Percentiles rank a stretch among this genome's conserved stretches.
Conservation (phyloP, 192 early-diverging fungal species). For the Spizellomyces sp. region DNA sequence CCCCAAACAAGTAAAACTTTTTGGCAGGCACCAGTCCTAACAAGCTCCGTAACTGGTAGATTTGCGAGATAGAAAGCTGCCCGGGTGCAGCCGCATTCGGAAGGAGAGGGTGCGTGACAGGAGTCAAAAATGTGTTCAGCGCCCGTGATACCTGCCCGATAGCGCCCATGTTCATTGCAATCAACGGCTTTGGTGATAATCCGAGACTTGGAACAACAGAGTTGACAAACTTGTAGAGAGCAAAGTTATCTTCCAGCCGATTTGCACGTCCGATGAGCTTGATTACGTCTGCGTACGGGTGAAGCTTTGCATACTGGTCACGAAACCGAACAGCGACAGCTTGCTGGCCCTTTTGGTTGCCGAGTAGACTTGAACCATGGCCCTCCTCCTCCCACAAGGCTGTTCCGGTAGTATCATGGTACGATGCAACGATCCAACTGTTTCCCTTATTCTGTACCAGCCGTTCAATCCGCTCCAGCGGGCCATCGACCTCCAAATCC, state of each 20-base stretch:
- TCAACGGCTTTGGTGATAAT: slow-evolving; percentile 66
- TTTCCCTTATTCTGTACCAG: slow-evolving; percentile 64
- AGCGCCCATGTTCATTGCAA: slow-evolving; percentile 93
- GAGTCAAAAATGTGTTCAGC: slow-evolving; percentile 88
- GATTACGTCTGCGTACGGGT: slow-evolving; percentile 73
- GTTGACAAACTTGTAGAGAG: slow-evolving; percentile 70
- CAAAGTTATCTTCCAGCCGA: slow-evolving; percentile 79
- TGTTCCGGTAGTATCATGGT: slow-evolving; percentile 77
- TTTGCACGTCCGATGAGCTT: slow-evolving; percentile 89
- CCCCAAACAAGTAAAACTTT: slow-evolving; percentile 85
- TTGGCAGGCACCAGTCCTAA: slow-evolving; percentile 70
- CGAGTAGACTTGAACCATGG: slow-evolving; percentile 29
- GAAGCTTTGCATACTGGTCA: slow-evolving; percentile 54
- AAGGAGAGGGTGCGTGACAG: slow-evolving; percentile 86
- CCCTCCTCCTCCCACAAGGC: slow-evolving; percentile 61
- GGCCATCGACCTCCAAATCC: slow-evolving; percentile 76
- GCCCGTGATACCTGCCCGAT: slow-evolving; percentile 88
- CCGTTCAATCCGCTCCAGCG: slow-evolving; percentile 27
- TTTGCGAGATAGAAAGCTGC: slow-evolving; percentile 82
- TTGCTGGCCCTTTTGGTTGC: neutral
- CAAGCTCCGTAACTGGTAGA: slow-evolving; percentile 69
- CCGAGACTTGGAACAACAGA: slow-evolving; percentile 42
- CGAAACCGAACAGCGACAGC: slow-evolving; percentile 37
- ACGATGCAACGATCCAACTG: slow-evolving; percentile 78
- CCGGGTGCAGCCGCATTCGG: slow-evolving; percentile 88